Percentiles rank a stretch among this genome's conserved stretches.
These are phyloP conservation scores for Trichoderma sp. DNA, from an alignment of 2,329 filamentous ascomycete genomes.

Conservation along the genomic window DNA sequence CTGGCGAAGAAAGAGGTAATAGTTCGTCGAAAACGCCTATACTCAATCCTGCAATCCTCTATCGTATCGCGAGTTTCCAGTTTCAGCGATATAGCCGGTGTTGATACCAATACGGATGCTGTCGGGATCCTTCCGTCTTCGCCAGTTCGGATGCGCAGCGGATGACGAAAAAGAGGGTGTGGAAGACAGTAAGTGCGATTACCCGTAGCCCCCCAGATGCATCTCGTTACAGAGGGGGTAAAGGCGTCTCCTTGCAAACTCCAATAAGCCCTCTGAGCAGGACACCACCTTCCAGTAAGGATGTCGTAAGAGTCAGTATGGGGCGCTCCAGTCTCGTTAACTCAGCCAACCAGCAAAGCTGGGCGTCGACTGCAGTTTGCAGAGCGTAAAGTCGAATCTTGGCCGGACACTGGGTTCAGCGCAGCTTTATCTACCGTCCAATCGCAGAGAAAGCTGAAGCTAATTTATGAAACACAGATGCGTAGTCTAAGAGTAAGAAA, in stretches of 20 bases:
- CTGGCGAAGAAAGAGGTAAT: neutral
- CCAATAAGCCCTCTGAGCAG: conserved; percentile 2
- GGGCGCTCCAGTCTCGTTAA: neutral
- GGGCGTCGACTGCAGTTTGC: neutral
- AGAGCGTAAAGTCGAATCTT: neutral
- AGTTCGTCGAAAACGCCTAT: neutral
- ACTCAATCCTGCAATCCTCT: neutral
- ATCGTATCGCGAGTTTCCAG: neutral
- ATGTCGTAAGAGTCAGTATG: neutral
- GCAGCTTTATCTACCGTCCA: neutral
- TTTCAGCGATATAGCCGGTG: neutral
- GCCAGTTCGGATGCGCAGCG: conserved; percentile 13
- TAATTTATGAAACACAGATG: neutral
- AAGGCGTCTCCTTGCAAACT: neutral
- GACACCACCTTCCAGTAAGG: neutral
- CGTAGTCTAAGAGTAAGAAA: neutral
- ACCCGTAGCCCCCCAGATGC: conserved; percentile 5
- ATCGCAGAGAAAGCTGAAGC: neutral
- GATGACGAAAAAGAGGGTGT: neutral
- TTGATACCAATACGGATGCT: neutral
- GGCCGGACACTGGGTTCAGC: neutral
- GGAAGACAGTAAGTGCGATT: neutral
- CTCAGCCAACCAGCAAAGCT: neutral
- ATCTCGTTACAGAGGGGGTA: conserved; percentile 7
- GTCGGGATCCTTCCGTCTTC: neutral